Conservation (phyloP, 2,329 filamentous ascomycete genomes). For the Pseudovirgaria hyperparasitica region DNA sequence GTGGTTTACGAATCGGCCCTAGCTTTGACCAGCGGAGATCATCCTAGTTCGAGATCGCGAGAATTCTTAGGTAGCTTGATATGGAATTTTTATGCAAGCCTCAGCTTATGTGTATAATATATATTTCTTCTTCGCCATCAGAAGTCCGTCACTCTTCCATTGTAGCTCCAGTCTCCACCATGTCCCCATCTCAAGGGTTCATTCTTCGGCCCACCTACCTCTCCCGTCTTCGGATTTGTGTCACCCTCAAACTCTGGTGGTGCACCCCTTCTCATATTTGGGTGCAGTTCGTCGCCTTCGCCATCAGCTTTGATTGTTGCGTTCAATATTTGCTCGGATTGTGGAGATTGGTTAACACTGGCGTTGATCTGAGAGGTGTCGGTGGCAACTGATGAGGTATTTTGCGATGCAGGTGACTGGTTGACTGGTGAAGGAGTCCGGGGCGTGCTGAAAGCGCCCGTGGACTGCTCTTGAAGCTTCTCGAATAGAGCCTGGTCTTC, state of each 20-base stretch:
- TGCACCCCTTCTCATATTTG: conserved; percentile 61
- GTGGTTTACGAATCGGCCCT: no score
- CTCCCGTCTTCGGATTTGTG: conserved; percentile 81
- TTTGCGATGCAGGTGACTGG: conserved; percentile 19
- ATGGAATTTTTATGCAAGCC: no score
- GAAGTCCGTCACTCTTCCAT: conserved; percentile 91
- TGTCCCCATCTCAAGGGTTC: conserved; percentile 83
- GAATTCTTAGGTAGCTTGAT: no score
- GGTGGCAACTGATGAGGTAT: conserved; percentile 16
- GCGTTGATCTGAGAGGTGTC: conserved; percentile 8
- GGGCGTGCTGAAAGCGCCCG: conserved; percentile 62
- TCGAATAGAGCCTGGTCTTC: conserved; percentile 87
- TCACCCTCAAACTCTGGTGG: conserved; percentile 90
- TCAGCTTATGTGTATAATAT: no score
- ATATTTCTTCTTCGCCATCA: conserved; percentile 6
- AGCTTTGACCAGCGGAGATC: no score
- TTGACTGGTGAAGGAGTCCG: conserved; percentile 27
- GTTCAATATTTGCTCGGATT: conserved; percentile 11
- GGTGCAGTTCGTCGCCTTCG: conserved; percentile 52
- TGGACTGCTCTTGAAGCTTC: conserved; percentile 65
- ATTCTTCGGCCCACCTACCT: conserved; percentile 94
- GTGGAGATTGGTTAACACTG: conserved; percentile 22
- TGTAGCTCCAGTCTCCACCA: conserved; percentile 77
- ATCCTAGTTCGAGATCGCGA: no score
- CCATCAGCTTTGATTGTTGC: conserved; percentile 12